phyloP scores from a whole-genome alignment of 805 yeast species.

The Ogataea salicorniae region DNA sequence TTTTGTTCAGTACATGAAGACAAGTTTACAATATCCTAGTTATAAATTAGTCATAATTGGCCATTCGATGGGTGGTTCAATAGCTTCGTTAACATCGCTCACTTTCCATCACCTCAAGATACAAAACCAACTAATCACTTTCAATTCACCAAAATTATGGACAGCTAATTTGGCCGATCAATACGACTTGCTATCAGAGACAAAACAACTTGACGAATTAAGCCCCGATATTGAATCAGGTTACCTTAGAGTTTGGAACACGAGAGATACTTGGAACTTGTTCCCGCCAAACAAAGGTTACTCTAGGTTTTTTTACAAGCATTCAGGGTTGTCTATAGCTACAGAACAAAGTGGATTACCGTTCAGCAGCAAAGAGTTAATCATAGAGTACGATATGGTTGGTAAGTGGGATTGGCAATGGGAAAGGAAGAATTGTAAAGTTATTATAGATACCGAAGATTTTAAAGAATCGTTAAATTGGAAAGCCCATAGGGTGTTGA shows the following conservation, averaged over 20 bases:
- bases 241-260: slow-evolving; percentile 19
- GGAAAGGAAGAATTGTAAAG: slow-evolving; percentile 15
- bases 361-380: slow-evolving; percentile 7
- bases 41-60: slow-evolving; percentile 14
- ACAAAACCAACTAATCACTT: slow-evolving; percentile 12
- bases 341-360: slow-evolving; percentile 14
- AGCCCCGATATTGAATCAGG: slow-evolving; percentile 10
- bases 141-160: slow-evolving; percentile 20
- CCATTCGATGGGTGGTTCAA: slow-evolving; percentile 22
- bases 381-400: slow-evolving; percentile 15
- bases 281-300: slow-evolving; percentile 15
- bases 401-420: slow-evolving; percentile 19
- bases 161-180: slow-evolving; percentile 14
- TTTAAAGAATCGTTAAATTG: slow-evolving; percentile 12
- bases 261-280: slow-evolving; percentile 20
- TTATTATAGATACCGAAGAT: slow-evolving; percentile 12
- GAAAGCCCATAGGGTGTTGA: slow-evolving; percentile 15
- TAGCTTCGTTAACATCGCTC: slow-evolving; percentile 16
- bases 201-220: slow-evolving; percentile 8
- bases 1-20: slow-evolving; percentile 10
- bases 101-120: slow-evolving; percentile 15
- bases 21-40: slow-evolving; percentile 9
- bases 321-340: slow-evolving; percentile 19
- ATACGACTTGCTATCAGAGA: slow-evolving; percentile 15
- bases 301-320: slow-evolving; percentile 13